Base-by-base conservation (phyloP, 306 rosid species). In the Rubus parviflorus region DNA sequence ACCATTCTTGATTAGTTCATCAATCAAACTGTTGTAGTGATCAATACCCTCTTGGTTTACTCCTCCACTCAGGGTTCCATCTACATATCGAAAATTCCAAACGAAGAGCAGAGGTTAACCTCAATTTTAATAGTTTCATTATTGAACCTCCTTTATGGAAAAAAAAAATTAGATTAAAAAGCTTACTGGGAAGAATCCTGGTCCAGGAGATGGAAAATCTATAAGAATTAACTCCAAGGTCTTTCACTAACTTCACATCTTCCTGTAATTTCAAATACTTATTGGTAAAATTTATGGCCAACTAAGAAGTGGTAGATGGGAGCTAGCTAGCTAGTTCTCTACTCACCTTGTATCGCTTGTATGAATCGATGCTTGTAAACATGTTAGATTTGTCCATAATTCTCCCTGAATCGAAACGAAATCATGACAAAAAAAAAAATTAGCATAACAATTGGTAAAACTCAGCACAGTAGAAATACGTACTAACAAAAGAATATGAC, bases 181-280 rank as follows among this genome's bases (percentile, higher is more conserved):
- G 23, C 2, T 63, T 81, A 84, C 85, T 66, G 0, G 85, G 87
- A 3, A 84, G 7, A 64, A 84, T 35, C 63, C 88, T 81, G 22
- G 75, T 78, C 88, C 88, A 84, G 0, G 75, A 48, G 68, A 84
- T 74, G 6, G 87, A 84, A 17, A 81, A 70, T 78, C 81, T 70
- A 10, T 84, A 78, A 64, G 75, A 3, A 17, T 78, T 60, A 25
- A 78, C 45, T 65, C 87, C 85, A 35, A 84, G 81, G 11, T 30
- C 8, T 66, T 81, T 84, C 19, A 84, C 6, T 16, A 6, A 6
- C 30, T 41, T 23, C 54, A 84, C 80, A 9, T 84, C 87, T 37
- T 81, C 75, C 87, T 84, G 10, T 11, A 54, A 63, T 30, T 53
- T 7, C 54, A 60, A 58, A 54, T 46, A 77, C n/a, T 56, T 1